Conservation (phyloP, 1,284 basidiomycete species). For the Tylopilus orsonianus region DNA sequence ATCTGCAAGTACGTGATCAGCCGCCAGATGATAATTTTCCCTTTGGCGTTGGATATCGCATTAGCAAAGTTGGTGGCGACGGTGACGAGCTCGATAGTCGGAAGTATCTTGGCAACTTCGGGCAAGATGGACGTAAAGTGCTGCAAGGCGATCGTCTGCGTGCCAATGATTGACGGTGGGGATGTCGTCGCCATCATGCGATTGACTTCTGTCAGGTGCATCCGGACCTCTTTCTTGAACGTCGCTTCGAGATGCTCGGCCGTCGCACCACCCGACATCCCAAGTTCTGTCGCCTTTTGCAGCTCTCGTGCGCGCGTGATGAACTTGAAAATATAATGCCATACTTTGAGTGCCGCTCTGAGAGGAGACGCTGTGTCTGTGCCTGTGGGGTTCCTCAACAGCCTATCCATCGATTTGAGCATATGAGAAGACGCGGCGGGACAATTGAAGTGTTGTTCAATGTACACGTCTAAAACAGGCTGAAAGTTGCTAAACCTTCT, state of each 20-base stretch:
- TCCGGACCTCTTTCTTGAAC: constrained; percentile 81
- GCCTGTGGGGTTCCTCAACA: constrained; percentile 74
- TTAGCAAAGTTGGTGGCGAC: constrained; percentile 88
- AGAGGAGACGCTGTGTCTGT: constrained; percentile 76
- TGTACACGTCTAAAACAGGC: constrained; percentile 91
- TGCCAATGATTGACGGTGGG: constrained; percentile 88
- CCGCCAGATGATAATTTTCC: constrained; percentile 91
- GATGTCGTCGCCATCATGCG: constrained; percentile 84
- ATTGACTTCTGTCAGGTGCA: constrained; percentile 81
- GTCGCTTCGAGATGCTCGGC: constrained; percentile 82
- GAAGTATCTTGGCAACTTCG: constrained; percentile 80
- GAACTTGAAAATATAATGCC: constrained; percentile 96
- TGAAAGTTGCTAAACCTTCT: constrained; percentile 96
- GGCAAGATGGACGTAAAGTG: constrained; percentile 93
- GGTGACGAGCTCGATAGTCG: constrained; percentile 79
- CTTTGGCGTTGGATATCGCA: constrained; percentile 75
- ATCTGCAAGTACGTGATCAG: constrained; percentile 92
- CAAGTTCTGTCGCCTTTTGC: constrained; percentile 78
- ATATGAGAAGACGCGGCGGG: constrained; percentile 79
- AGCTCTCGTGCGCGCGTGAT: constrained; percentile 86
- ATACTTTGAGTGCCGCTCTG: constrained; percentile 91
- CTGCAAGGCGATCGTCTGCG: constrained; percentile 91
- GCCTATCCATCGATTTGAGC: constrained; percentile 82
- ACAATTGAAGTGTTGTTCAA: constrained; percentile 85
- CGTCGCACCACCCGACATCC: constrained; percentile 76